phyloP scores from a whole-genome alignment of 1,139 yeast genomes.

The Suhomyces terraborum region DNA sequence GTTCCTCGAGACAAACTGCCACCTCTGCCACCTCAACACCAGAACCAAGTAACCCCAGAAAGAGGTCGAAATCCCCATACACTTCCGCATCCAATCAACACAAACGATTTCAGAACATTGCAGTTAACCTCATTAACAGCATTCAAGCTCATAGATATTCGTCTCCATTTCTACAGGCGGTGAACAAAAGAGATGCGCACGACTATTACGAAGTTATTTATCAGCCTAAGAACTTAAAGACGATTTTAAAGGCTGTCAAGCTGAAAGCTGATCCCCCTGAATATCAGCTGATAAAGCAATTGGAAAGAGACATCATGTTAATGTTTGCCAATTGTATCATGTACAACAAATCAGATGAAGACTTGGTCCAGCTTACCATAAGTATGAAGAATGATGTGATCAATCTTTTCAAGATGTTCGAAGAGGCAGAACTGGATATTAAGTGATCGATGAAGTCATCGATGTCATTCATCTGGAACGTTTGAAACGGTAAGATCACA shows the following conservation, averaged over 20 bases:
- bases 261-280: constrained; percentile 38
- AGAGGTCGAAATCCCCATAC: constrained; percentile 34
- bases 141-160: constrained; percentile 74
- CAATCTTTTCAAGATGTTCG: constrained; percentile 52
- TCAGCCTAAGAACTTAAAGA: constrained; percentile 68
- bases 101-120: constrained; percentile 56
- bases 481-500: too few relatives aligned
- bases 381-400: constrained; percentile 67
- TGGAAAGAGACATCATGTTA: constrained; percentile 68
- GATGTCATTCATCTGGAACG: too few relatives aligned
- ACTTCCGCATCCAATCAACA: constrained; percentile 31
- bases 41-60: constrained; percentile 16
- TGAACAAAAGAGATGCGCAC: constrained; percentile 66
- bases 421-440: constrained; percentile 34
- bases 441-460: too few relatives aligned
- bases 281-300: constrained; percentile 58
- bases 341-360: constrained; percentile 72
- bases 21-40: constrained; percentile 2
- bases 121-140: constrained; percentile 60
- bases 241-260: constrained; percentile 58
- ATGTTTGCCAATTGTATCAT: constrained; percentile 86
- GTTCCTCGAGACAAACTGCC: background rate
- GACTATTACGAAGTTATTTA: constrained; percentile 63
- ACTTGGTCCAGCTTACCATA: constrained; percentile 60
- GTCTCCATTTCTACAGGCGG: constrained; percentile 73